phyloP scores from a whole-genome alignment of 129 eudicot genomes.

The Pulicaria dysenterica region DNA sequence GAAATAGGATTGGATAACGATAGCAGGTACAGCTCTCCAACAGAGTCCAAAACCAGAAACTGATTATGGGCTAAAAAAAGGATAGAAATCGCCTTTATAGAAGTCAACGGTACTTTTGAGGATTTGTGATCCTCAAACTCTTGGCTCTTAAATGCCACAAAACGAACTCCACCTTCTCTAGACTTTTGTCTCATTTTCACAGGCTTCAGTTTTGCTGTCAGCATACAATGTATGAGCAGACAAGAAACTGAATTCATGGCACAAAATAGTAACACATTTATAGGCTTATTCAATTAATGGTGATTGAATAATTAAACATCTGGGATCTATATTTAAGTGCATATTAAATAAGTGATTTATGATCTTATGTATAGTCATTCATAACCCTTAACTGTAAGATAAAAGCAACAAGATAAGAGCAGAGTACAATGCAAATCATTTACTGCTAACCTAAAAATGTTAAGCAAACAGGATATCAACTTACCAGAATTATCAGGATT shows the following conservation, averaged over 20 bases:
- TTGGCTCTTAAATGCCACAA: constrained; percentile 57
- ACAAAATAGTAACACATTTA: background rate
- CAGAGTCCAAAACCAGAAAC: constrained; percentile 75
- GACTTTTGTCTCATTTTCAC: constrained; percentile 71
- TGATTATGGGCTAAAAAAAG: constrained; percentile 61
- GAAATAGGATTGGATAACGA: constrained; percentile 43
- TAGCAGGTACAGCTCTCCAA: constrained; percentile 65
- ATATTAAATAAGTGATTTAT: background rate
- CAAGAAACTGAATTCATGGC: constrained; percentile 11
- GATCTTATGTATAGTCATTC: background rate
- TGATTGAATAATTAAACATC: background rate
- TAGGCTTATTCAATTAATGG: background rate
- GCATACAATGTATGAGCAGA: constrained; percentile 60
- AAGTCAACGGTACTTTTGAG: constrained; percentile 27
- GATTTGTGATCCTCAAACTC: constrained; percentile 39
- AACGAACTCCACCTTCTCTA: constrained; percentile 56
- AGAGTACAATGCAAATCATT: background rate
- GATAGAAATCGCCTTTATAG: constrained; percentile 65
- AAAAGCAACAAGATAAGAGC: background rate
- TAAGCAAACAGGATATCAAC: constrained; percentile 27
- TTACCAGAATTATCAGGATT: constrained; percentile 49
- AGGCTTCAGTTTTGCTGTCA: constrained; percentile 71
- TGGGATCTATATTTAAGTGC: background rate
- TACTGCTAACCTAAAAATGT: background rate
- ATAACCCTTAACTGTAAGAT: constrained; percentile 10